Conservation (phyloP, 257 asterid species). For the Rauvolfia tetraphylla region DNA sequence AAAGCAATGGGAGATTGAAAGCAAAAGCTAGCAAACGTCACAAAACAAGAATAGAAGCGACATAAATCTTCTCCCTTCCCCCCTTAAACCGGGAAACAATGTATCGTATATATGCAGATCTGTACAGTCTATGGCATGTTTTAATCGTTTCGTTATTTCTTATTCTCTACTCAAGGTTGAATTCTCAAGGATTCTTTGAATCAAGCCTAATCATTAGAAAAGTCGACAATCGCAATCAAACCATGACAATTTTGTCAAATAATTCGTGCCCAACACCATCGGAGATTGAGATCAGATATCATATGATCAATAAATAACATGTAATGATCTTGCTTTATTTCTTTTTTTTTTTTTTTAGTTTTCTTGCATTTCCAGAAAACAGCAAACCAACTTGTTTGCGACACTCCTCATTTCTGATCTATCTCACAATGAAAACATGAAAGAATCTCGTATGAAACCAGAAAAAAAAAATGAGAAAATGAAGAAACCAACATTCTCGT, state of each 20-base stretch:
- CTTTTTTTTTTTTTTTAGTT: constrained; percentile 13
- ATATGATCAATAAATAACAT: constrained; percentile 3
- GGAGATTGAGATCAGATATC: background rate
- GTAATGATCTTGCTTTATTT: background rate
- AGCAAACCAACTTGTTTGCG: constrained; percentile 1
- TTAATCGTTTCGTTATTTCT: background rate
- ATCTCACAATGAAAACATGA: constrained; percentile 19
- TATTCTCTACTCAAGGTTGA: background rate
- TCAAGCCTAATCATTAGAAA: background rate
- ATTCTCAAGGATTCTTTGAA: background rate
- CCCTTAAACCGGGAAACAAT: background rate
- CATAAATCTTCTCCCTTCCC: constrained; percentile 4
- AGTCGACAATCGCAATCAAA: background rate
- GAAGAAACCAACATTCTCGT: background rate
- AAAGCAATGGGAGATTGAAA: background rate
- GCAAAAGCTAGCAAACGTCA: background rate
- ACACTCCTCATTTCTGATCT: constrained; percentile 17
- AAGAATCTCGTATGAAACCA: constrained; percentile 5
- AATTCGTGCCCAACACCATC: background rate
- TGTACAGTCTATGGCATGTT: background rate
- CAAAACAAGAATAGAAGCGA: constrained; percentile 11
- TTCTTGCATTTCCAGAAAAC: constrained; percentile 13
- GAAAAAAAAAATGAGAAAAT: background rate
- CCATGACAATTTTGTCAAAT: background rate
- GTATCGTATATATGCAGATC: background rate